phyloP scores from a whole-genome alignment of 1,139 yeast species.

The Yamadazyma taylorii region DNA sequence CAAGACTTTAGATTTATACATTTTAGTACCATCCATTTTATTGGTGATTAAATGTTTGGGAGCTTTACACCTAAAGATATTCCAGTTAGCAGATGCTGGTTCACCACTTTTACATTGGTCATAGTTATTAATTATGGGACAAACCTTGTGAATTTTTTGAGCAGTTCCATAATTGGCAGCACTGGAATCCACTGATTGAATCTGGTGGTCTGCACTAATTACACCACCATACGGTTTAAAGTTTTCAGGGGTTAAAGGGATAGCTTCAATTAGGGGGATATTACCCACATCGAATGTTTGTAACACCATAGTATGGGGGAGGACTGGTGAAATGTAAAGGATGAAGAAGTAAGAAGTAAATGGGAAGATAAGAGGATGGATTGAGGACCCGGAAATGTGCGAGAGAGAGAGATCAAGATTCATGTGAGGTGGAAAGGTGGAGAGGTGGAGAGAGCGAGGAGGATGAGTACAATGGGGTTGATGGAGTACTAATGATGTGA shows the following conservation, averaged over 20 bases:
- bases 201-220: slow-evolving; percentile 47
- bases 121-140: slow-evolving; percentile 61
- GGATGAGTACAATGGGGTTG: no score
- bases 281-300: slow-evolving; percentile 35
- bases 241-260: slow-evolving; percentile 41
- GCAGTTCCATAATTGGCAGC: slow-evolving; percentile 96
- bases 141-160: slow-evolving; percentile 67
- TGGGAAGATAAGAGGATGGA: no score
- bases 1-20: slow-evolving; percentile 64
- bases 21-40: slow-evolving; percentile 18
- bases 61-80: slow-evolving; percentile 79
- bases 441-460: no score
- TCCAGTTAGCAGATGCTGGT: slow-evolving; percentile 66
- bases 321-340: no score
- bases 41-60: slow-evolving; percentile 57
- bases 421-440: not conserved
- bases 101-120: slow-evolving; percentile 45
- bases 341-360: no score
- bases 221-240: slow-evolving; percentile 48
- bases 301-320: slow-evolving; percentile 31
- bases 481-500: no score
- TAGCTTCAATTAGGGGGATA: slow-evolving; percentile 29
- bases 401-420: no score
- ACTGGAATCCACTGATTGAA: slow-evolving; percentile 28
- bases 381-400: no score